These are phyloP conservation scores for Manihot esculenta DNA, from an alignment of 441 rosid genomes.

Conservation along the genomic window DNA sequence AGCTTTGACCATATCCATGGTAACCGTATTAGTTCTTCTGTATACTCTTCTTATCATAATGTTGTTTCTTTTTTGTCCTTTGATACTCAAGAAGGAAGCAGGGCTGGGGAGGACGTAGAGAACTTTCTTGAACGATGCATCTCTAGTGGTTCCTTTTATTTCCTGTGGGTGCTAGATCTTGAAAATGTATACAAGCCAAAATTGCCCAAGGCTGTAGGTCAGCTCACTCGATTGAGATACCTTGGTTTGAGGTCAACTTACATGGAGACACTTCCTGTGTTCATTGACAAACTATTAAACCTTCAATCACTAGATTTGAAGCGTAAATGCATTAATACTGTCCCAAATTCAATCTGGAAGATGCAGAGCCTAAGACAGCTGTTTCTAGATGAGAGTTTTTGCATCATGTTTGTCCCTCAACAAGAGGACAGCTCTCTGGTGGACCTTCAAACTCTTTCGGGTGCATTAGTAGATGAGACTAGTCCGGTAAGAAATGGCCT, in stretches of 20 bases:
- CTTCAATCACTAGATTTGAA: slow-evolving; percentile 11
- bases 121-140: slow-evolving; percentile 21
- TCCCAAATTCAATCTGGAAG: background rate
- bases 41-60: slow-evolving; percentile 8
- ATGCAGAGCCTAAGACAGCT: background rate
- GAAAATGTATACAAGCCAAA: no score
- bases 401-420: background rate
- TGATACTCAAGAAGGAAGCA: slow-evolving; percentile 26
- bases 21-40: background rate
- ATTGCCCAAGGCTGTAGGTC: no score
- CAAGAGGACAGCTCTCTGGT: background rate
- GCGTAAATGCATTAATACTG: background rate
- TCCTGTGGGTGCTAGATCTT: slow-evolving; percentile 10
- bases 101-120: slow-evolving; percentile 20
- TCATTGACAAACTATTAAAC: background rate
- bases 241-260: slow-evolving; percentile 16
- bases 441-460: background rate
- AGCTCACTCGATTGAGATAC: slow-evolving; percentile 4
- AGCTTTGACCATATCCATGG: slow-evolving; percentile 23
- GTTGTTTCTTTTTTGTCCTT: slow-evolving; percentile 18
- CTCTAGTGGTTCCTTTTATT: background rate
- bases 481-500: slow-evolving; percentile 1
- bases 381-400: background rate
- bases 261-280: background rate
- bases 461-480: background rate